phyloP scores from a whole-genome alignment of 2,329 filamentous ascomycete species.

The Cordyceps militaris region DNA sequence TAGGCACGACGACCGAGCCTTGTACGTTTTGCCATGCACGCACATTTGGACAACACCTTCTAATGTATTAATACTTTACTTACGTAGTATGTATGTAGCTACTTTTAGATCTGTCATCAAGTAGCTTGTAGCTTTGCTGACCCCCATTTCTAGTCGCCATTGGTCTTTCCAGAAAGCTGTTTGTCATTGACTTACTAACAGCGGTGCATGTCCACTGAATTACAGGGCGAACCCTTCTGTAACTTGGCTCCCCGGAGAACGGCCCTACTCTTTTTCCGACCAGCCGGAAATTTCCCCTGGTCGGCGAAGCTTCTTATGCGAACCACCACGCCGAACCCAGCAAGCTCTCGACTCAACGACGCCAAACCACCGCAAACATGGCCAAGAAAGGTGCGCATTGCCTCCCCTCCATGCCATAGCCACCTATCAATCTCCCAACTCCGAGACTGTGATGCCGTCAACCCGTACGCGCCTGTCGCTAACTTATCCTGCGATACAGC shows the following conservation, averaged over 20 bases:
- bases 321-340: background rate
- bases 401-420: background rate
- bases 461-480: background rate
- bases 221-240: background rate
- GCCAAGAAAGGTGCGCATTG: slow-evolving; percentile 29
- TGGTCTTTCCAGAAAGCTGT: too few relatives aligned
- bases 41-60: too few relatives aligned
- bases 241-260: background rate
- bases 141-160: too few relatives aligned
- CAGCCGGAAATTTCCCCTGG: background rate
- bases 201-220: background rate
- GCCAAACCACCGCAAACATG: slow-evolving; percentile 20
- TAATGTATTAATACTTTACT: too few relatives aligned
- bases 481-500: slow-evolving; percentile 40
- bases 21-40: too few relatives aligned
- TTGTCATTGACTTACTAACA: too few relatives aligned
- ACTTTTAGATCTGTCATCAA: too few relatives aligned
- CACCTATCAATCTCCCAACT: background rate
- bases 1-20: too few relatives aligned
- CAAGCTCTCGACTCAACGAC: background rate
- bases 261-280: slow-evolving; percentile 5
- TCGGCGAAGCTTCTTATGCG: background rate
- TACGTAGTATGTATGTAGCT: too few relatives aligned
- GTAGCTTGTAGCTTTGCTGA: too few relatives aligned
- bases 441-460: background rate